Base-by-base conservation (phyloP, 805 yeast species). In the Diddensiella santjacobensis region DNA sequence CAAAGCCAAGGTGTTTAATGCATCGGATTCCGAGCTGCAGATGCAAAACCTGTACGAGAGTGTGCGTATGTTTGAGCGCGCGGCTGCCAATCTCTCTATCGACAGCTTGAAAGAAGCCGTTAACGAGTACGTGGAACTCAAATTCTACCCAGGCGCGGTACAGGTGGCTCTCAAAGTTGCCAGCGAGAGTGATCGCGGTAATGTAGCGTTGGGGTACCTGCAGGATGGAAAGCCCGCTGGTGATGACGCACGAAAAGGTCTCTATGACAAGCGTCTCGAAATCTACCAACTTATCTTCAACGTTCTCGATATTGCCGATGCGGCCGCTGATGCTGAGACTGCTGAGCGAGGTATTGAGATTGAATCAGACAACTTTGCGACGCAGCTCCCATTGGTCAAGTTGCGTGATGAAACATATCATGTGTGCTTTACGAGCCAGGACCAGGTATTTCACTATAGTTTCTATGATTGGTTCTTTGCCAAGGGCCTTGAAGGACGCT, bases 381-480 rank as follows among this genome's bases (percentile, higher is more conserved):
- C n/a, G n/a, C n/a, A n/a, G n/a, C n/a, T n/a, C n/a, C 24, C 23
- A n/a, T 23, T 40, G 33, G 31, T 75, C 35, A 79, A 78, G 51
- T 65, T 84, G 22, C 76, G 95, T 56, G 87, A 86, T 57, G 73
- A 79, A 37, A 79, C 93, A 26, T 90, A 90, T 63, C 75, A 77
- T 5, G 74, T 83, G 15, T 87, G 93, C 48, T 80, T 89, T 58
- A 77, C 78, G 15, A 82, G 83, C 45, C 73, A 78, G 40, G 98
- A 93, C 62, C 86, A 83, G 59, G 65, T 81, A n/a, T 93, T 93
- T 75, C 99, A 93, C 55, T 88, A 83, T 67, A 86, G 87, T 54
- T 78, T 93, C 55, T 93, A 93, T 65, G 91, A 87, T 63, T 93
- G 98, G 97, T 82, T 88, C 57, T 83, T 88, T 29, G 68, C 74